Evolutionary conservation across 2,329 filamentous ascomycete genomes (phyloP).

Genomic region (Chrysoporthe deuterocubensis): DNA sequence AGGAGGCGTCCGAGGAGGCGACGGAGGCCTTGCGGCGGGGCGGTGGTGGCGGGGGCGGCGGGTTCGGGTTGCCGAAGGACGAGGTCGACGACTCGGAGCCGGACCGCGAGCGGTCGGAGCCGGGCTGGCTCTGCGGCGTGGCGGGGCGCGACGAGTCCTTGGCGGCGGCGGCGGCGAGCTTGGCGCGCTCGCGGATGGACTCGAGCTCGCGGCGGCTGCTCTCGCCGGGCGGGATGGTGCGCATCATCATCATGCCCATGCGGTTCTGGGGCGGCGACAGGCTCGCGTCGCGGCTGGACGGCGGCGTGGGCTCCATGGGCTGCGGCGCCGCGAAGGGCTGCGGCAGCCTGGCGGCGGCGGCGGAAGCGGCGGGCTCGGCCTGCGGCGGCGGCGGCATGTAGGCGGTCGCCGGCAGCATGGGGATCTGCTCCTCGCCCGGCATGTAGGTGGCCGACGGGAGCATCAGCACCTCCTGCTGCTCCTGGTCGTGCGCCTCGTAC

Average conservation of each 20-base stretch:
- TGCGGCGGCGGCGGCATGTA: constrained; percentile 20
- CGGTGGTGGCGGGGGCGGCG: constrained; percentile 8
- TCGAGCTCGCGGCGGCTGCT: constrained; percentile 28
- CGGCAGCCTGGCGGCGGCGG: constrained; percentile 16
- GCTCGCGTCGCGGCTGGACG: constrained; percentile 26
- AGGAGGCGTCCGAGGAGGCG: constrained; percentile 23
- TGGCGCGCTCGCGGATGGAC: constrained; percentile 26
- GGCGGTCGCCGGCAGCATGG: constrained; percentile 19
- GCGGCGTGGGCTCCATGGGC: constrained; percentile 25
- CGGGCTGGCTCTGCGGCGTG: constrained; percentile 10
- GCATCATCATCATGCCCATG: constrained; percentile 22
- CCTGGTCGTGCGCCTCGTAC: background rate
- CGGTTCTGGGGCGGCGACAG: constrained; percentile 25
- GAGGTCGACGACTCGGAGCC: constrained; percentile 24
- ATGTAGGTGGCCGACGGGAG: constrained; percentile 17
- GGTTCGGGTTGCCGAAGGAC: constrained; percentile 16
- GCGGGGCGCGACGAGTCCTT: constrained; percentile 9
- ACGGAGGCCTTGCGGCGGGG: constrained; percentile 22
- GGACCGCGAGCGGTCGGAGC: constrained; percentile 23
- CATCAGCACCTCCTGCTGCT: constrained; percentile 14
- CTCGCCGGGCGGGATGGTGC: constrained; percentile 25
- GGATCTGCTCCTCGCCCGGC: constrained; percentile 10
- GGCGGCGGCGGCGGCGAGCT: constrained; percentile 13
- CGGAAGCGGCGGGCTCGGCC: no score
- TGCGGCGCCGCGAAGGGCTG: constrained; percentile 23